Evolutionary conservation across 2,329 filamentous ascomycete genomes (phyloP), one percentile per base, ranked within the genome.

Genomic region (Fusarium tanahbumbuense): DNA sequence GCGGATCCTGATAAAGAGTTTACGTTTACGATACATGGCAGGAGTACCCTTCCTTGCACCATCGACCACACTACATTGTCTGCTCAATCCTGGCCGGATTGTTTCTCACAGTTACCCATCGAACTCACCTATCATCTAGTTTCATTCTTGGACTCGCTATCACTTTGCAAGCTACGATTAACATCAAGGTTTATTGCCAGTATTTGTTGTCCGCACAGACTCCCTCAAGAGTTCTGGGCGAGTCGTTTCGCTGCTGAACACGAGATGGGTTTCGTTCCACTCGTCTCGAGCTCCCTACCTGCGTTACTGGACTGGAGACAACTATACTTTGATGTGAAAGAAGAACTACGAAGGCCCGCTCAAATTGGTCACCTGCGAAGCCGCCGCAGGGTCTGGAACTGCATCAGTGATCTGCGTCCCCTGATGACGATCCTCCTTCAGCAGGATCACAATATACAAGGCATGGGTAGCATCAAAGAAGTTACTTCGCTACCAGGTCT

Each of bases 181-280:
- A 25, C 66, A 15, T 70, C 66, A 1, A 52, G 5, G 18, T 9
- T 11, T 2, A n/a, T 67, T 13, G 66, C 57, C 3, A 6, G 15
- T 22, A 3, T 57, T 1, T 30, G 50, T 11, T 54, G 20, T 3
- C 57, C 50, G 0, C 7, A 10, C 2, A 16, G 45, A 2, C 52
- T 70, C 18, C 42, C 66, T 1, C 62, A 64, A 8, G 30, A 18
- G 0, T 70, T 70, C 10, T 70, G 67, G 66, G 62, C 18, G 22
- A 70, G 66, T 2, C 66, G 66, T 4, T 70, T 70, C 9, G 6
- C 16, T 3, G 13, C 2, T 5, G 30, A 42, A 12, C 46, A 30
- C 5, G 66, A 70, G 7, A 57, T 70, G 57, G 23, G 5, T 9
- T 70, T 70, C 20, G 37, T 58, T 8, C 42, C 55, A 2, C 13